These are phyloP conservation scores for Agaricales sp. DNA, from an alignment of 1,284 basidiomycete species.

Conservation along the genomic window DNA sequence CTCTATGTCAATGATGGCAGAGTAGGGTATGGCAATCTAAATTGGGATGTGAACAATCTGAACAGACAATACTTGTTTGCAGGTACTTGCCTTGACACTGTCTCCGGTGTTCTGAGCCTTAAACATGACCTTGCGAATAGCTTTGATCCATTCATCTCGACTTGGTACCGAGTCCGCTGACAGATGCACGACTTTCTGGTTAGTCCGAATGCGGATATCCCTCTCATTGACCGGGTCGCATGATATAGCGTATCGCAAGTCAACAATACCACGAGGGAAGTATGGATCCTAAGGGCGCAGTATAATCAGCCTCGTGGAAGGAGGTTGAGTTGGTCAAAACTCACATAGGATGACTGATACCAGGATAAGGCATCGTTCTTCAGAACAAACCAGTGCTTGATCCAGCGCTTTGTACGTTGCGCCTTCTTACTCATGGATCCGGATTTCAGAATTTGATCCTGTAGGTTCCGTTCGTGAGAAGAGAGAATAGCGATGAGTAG, in stretches of 20 bases:
- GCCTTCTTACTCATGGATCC: constrained; percentile 80
- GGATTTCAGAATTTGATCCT: constrained; percentile 85
- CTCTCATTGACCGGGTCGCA: constrained; percentile 73
- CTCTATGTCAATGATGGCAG: constrained; percentile 82
- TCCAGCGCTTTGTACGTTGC: constrained; percentile 78
- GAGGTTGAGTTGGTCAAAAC: too few species aligned
- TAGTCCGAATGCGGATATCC: constrained; percentile 72
- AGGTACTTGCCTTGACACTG: constrained; percentile 66
- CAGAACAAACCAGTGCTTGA: constrained; percentile 89
- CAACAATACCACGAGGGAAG: constrained; percentile 92
- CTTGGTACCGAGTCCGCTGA: constrained; percentile 73
- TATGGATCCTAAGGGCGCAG: constrained; percentile 89
- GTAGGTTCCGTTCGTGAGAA: constrained; percentile 10
- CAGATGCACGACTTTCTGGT: constrained; percentile 65
- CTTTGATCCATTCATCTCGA: constrained; percentile 89
- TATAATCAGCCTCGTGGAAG: constrained; percentile 7
- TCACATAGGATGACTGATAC: constrained; percentile 87
- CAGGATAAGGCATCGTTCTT: constrained; percentile 91
- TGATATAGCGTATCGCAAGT: constrained; percentile 84
- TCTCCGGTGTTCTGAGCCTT: constrained; percentile 95
- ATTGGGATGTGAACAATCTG: background rate
- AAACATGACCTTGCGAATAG: constrained; percentile 86
- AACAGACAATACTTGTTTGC: background rate
- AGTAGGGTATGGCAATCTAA: constrained; percentile 95
- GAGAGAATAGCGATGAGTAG: background rate